These are phyloP conservation scores for Oidiodendron maius DNA, from an alignment of 495 filamentous ascomycete species.

Conservation along the genomic window DNA sequence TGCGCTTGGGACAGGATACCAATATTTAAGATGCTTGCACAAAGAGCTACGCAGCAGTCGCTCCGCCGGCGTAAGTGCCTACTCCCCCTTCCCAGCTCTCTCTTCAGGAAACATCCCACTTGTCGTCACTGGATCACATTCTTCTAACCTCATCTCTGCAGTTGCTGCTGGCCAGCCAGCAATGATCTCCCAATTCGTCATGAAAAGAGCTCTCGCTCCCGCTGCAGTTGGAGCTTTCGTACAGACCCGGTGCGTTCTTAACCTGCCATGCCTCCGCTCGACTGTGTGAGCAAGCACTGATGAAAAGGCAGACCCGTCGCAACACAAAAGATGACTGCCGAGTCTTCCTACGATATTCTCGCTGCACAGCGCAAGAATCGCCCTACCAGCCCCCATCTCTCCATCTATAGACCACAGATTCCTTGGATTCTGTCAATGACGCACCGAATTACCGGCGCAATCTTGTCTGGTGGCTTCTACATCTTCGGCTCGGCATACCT, in stretches of 20 bases:
- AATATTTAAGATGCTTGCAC: slow-evolving; percentile 53
- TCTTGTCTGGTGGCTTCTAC: slow-evolving; percentile 74
- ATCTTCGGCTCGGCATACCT: slow-evolving; percentile 80
- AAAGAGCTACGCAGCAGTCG: slow-evolving; percentile 60
- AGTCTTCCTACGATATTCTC: slow-evolving; percentile 66
- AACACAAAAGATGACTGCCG: slow-evolving; percentile 51
- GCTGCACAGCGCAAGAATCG: slow-evolving; percentile 76
- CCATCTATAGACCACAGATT: slow-evolving; percentile 84
- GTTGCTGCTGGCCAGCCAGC: slow-evolving; percentile 19
- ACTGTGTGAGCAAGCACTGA: not conserved
- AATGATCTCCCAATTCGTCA: slow-evolving; percentile 13
- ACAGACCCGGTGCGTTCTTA: slow-evolving; percentile 46
- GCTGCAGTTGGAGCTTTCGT: slow-evolving; percentile 21
- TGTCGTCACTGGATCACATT: slow-evolving; percentile 38
- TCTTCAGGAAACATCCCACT: slow-evolving; percentile 42
- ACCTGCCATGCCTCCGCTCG: not conserved
- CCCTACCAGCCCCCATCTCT: slow-evolving; percentile 81
- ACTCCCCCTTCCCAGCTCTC: not conserved
- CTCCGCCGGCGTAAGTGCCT: slow-evolving; percentile 59
- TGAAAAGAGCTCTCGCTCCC: slow-evolving; percentile 15
- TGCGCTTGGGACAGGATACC: slow-evolving; percentile 3
- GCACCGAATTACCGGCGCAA: slow-evolving; percentile 75
- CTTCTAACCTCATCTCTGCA: slow-evolving; percentile 24
- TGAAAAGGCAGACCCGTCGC: slow-evolving; percentile 39
- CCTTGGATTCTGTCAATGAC: slow-evolving; percentile 71